Evolutionary conservation across 495 filamentous ascomycete genomes (phyloP).

Genomic region (Aspergillus nanangensis): DNA sequence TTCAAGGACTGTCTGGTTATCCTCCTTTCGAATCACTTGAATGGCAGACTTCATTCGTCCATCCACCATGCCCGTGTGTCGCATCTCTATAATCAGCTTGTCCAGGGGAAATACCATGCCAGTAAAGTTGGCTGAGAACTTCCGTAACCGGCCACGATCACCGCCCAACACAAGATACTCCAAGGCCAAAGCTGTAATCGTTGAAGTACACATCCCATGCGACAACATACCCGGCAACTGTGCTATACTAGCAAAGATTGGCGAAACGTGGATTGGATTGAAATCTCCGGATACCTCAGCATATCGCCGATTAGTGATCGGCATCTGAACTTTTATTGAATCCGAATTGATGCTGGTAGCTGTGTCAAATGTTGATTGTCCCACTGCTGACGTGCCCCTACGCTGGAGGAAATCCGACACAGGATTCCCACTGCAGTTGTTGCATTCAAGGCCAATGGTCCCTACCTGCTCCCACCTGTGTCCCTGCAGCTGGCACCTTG

Average conservation of each 20-base stretch:
- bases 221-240: constrained; percentile 27
- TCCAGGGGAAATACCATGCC: constrained; percentile 36
- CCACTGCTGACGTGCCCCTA: constrained; percentile 8
- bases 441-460: constrained; percentile 5
- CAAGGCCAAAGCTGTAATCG: constrained; percentile 11
- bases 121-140: constrained; percentile 23
- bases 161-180: constrained; percentile 15
- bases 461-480: neutral
- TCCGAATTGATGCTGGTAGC: constrained; percentile 9
- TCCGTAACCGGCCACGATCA: constrained; percentile 14
- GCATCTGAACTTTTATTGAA: constrained; percentile 16
- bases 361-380: constrained; percentile 7
- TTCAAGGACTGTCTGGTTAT: constrained; percentile 23
- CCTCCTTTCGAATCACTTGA: constrained; percentile 17
- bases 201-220: constrained; percentile 33
- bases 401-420: constrained; percentile 31
- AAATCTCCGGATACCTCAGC: constrained; percentile 27
- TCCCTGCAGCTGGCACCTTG: neutral
- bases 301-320: constrained; percentile 22
- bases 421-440: constrained; percentile 20
- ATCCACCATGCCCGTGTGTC: constrained; percentile 31
- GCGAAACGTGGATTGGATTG: constrained; percentile 34
- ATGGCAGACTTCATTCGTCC: constrained; percentile 29
- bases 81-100: constrained; percentile 20
- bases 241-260: constrained; percentile 23